phyloP scores from a whole-genome alignment of 495 filamentous ascomycete genomes.

The Aspergillus campestris region DNA sequence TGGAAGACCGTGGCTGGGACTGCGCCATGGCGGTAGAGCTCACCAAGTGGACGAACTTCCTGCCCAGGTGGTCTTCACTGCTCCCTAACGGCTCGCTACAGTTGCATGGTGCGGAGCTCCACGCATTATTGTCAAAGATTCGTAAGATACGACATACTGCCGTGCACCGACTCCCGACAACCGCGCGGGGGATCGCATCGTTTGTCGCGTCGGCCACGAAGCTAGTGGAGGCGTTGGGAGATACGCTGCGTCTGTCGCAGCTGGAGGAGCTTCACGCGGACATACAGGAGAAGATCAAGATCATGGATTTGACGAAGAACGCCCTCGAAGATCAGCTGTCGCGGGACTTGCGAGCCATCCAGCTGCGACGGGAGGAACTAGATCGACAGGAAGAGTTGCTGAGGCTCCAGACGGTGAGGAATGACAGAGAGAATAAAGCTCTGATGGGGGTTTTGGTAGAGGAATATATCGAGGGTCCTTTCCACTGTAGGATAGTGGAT shows the following conservation, averaged over 20 bases:
- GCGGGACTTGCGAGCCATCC: slow-evolving; percentile 20
- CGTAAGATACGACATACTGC: slow-evolving; percentile 25
- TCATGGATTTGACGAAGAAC: slow-evolving; percentile 34
- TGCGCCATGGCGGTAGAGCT: slow-evolving; percentile 32
- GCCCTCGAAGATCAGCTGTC: slow-evolving; percentile 22
- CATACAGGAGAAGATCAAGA: slow-evolving; percentile 24
- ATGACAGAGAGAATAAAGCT: slow-evolving; percentile 23
- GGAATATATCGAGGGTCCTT: slow-evolving; percentile 4
- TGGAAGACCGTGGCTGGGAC: slow-evolving; percentile 20
- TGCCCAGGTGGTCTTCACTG: slow-evolving; percentile 16
- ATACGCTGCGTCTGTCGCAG: slow-evolving; percentile 21
- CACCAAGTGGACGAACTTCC: slow-evolving; percentile 23
- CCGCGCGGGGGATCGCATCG: slow-evolving; percentile 17
- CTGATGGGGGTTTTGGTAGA: slow-evolving; percentile 26
- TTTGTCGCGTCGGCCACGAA: slow-evolving; percentile 21
- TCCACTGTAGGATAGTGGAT: no score
- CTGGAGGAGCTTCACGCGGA: slow-evolving; percentile 27
- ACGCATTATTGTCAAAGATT: slow-evolving; percentile 17
- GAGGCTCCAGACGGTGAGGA: slow-evolving; percentile 14
- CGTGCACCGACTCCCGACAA: slow-evolving; percentile 25
- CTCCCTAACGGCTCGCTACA: slow-evolving; percentile 13
- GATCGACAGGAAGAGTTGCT: slow-evolving; percentile 21
- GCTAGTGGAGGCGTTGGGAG: slow-evolving; percentile 19
- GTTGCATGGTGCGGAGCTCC: slow-evolving; percentile 8
- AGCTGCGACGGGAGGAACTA: slow-evolving; percentile 21